These are phyloP conservation scores for Brassica balearica DNA, from an alignment of 441 rosid genomes.

Conservation along the genomic window DNA sequence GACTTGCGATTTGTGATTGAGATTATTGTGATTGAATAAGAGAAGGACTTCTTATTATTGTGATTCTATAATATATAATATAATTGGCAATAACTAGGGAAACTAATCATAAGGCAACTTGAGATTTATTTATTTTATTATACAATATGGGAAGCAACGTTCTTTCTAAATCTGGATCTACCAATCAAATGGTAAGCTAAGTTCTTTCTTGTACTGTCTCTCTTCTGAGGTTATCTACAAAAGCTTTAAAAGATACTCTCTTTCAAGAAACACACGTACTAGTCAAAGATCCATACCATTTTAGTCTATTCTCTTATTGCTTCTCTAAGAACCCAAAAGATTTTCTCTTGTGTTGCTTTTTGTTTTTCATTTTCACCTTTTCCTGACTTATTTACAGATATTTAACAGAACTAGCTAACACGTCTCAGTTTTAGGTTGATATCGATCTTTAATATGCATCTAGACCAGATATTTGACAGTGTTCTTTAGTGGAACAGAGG, in stretches of 20 bases:
- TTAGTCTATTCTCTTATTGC: not conserved
- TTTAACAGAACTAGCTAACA: too few relatives aligned
- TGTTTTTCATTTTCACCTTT: not conserved
- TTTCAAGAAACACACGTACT: conserved; percentile 1
- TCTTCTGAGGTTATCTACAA: not conserved
- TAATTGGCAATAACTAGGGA: not conserved
- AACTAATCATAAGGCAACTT: conserved; percentile 1
- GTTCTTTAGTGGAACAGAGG: too few relatives aligned
- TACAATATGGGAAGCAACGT: not conserved
- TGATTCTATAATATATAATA: too few relatives aligned
- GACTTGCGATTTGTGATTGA: too few relatives aligned
- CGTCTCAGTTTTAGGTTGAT: too few relatives aligned
- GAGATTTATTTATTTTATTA: not conserved
- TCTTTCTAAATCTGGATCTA: conserved; percentile 3
- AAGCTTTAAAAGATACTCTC: conserved; percentile 20
- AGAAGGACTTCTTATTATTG: too few relatives aligned
- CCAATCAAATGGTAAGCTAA: not conserved
- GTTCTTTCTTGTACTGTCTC: not conserved
- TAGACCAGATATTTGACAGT: too few relatives aligned
- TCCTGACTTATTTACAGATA: not conserved
- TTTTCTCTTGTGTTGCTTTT: conserved; percentile 8
- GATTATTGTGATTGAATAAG: too few relatives aligned
- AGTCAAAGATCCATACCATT: not conserved
- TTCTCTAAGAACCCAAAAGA: conserved; percentile 9
- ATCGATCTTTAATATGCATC: too few relatives aligned